Evolutionary conservation across 1,139 yeast genomes (phyloP), one percentile per base, ranked within the genome.

Genomic region (Lodderomyces theae): DNA sequence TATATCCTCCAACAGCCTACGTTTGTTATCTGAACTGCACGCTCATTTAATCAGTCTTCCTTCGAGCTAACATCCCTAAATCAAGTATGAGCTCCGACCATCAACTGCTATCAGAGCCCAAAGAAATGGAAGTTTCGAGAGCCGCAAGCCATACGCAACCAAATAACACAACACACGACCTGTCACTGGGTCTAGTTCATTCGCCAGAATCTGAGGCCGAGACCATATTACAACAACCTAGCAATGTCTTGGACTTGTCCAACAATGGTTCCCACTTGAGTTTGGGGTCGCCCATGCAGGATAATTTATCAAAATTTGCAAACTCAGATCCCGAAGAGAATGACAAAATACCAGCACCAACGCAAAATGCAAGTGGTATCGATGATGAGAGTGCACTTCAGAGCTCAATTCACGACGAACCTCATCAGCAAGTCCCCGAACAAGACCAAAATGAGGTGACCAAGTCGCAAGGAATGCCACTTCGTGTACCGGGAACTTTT

Each of bases 401-500:
- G 11, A 22, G 6, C 8, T 22, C 17, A 23, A 15, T 4, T 7
- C 22, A 22, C 10, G 28, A 21, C 3, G 35, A 8, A 7, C 13
- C 3, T 24, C 30, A 13, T 3, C n/a, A 19, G 19, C 22, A 30
- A 15, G 10, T 2, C n/a, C 17, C 37, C 32, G 11, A 21, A 43
- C 19, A 35, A 19, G 9, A 37, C 28, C 12, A 16, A 40, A n/a
- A 39, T 35, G 16, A 35, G 34, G 34, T 13, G 12, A 32, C 13
- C n/a, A 16, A n/a, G 16, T 7, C 11, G 26, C 41, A 40, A 1
- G 34, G 44, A 2, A 40, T 43, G 42, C 47, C 47, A n/a, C 87
- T 86, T 9, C 61, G 87, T 37, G 70, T 76, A 58, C 81, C 83
- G 1, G 87, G 80, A 1, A 74, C 82, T 0, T 64, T 74, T 48